phyloP scores from a whole-genome alignment of 2,329 filamentous ascomycete genomes.

The Ophiobolus disseminans region DNA sequence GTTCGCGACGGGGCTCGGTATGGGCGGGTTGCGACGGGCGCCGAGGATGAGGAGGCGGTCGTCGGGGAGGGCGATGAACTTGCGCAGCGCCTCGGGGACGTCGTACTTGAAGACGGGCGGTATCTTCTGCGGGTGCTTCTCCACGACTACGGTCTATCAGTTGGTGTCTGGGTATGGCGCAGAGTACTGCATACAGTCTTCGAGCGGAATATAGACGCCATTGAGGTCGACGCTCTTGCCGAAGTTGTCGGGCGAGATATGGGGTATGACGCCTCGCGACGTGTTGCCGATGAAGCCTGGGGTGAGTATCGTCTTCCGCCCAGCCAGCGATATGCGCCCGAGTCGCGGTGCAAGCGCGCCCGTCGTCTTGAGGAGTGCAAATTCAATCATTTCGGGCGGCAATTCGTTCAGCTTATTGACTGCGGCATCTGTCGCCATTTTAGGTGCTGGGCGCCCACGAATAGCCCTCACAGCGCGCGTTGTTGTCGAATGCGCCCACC shows the following conservation, averaged over 20 bases:
- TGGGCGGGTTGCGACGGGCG: conserved; percentile 77
- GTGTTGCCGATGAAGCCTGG: conserved; percentile 82
- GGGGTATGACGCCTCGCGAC: conserved; percentile 84
- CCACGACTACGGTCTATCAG: conserved; percentile 65
- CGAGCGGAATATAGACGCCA: conserved; percentile 81
- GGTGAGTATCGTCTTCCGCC: conserved; percentile 75
- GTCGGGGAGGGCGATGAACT: conserved; percentile 76
- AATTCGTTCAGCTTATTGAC: conserved; percentile 29
- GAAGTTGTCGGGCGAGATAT: conserved; percentile 86
- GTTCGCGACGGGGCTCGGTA: conserved; percentile 72
- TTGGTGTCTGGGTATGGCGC: conserved; percentile 12
- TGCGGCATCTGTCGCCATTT: conserved; percentile 16
- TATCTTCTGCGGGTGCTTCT: conserved; percentile 59
- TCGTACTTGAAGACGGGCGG: conserved; percentile 62
- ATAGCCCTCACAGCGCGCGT: background rate
- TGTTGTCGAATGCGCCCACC: background rate
- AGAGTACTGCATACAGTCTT: conserved; percentile 82
- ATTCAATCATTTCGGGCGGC: conserved; percentile 53
- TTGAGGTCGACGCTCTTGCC: conserved; percentile 68
- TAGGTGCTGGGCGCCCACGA: background rate
- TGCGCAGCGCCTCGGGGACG: conserved; percentile 66
- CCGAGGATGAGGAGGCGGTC: conserved; percentile 74
- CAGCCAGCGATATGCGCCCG: conserved; percentile 68
- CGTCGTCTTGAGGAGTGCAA: conserved; percentile 52
- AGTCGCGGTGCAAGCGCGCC: conserved; percentile 64